Conservation (phyloP, 345 rosid genomes). For the Cochlearia excelsa region DNA sequence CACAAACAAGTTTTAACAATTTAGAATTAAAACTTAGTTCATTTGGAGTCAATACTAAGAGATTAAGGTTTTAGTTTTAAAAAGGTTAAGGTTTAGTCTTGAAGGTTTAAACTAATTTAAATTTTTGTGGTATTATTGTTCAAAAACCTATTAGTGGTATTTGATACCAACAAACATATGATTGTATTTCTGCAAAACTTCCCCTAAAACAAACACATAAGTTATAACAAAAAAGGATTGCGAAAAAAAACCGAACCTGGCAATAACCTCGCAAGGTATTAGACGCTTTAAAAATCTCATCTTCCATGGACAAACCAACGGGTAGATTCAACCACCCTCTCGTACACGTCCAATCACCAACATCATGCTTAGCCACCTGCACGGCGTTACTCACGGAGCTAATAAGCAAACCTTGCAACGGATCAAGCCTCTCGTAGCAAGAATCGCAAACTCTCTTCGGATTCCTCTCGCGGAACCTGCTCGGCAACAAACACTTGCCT, state of each 20-base stretch:
- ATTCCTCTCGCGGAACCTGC: conserved; percentile 75
- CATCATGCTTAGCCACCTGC: conserved; percentile 95
- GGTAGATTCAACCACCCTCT: conserved; percentile 98
- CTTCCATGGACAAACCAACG: conserved; percentile 87
- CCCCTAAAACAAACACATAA: not conserved
- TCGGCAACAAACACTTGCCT: conserved; percentile 83
- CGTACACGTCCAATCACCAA: conserved; percentile 82
- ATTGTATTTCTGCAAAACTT: not conserved
- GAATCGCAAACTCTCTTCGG: conserved; percentile 95
- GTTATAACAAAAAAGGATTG: not conserved
- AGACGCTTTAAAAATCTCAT: conserved; percentile 89
- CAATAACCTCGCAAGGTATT: conserved; percentile 73
- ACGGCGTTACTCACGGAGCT: conserved; percentile 82
- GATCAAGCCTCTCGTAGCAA: conserved; percentile 95
- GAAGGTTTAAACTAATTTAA: too few species aligned
- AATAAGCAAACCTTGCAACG: conserved; percentile 75
- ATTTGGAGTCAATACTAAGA: too few species aligned
- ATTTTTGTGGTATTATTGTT: too few species aligned
- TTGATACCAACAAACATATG: too few species aligned
- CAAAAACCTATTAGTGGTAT: too few species aligned
- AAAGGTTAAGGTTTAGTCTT: too few species aligned
- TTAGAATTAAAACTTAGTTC: too few species aligned
- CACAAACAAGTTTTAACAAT: too few species aligned
- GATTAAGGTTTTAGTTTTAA: too few species aligned
- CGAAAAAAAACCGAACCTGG: conserved; percentile 44